phyloP scores from a whole-genome alignment of 208 protist species.

The Crithidia expoeki region DNA sequence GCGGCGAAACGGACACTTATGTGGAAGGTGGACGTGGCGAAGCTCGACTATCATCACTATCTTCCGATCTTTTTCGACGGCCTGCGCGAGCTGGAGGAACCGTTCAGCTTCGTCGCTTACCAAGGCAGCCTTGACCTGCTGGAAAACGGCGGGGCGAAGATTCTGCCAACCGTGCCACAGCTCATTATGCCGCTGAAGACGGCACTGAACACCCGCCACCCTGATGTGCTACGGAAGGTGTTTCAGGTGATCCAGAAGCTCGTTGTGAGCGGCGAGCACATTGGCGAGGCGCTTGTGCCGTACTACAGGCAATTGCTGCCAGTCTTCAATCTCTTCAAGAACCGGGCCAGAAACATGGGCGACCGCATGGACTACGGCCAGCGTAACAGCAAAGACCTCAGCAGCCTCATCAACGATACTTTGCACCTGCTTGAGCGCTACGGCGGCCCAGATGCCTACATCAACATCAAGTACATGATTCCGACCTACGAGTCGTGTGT shows the following conservation, averaged over 20 bases:
- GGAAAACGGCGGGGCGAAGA: constrained; percentile 93
- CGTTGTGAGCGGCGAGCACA: constrained; percentile 93
- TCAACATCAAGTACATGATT: constrained; percentile 97
- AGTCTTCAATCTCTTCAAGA: constrained; percentile 98
- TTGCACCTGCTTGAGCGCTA: constrained; percentile 94
- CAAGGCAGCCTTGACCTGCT: constrained; percentile 96
- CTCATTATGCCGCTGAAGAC: constrained; percentile 99
- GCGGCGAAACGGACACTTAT: constrained; percentile 90
- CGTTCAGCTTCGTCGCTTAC: constrained; percentile 95
- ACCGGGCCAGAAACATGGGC: constrained; percentile 88
- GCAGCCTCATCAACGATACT: constrained; percentile 98
- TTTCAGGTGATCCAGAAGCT: constrained; percentile 97
- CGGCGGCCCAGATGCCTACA: constrained; percentile 94
- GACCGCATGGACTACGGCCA: constrained; percentile 97
- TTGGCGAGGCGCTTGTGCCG: constrained; percentile 97
- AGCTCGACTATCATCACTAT: constrained; percentile 99
- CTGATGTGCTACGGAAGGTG: constrained; percentile 94
- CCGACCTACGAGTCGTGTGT: constrained; percentile 92
- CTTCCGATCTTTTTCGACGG: constrained; percentile 99
- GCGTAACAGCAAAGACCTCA: constrained; percentile 92
- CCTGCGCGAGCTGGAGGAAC: constrained; percentile 96
- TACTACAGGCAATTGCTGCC: constrained; percentile 99
- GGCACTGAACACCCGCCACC: constrained; percentile 97
- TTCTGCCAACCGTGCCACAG: constrained; percentile 98
- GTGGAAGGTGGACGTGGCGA: constrained; percentile 97